A percentile compares a stretch with the other conserved stretches of the same genome.
Evolutionary conservation across 2,329 filamentous ascomycete genomes (phyloP).

Genomic region (Neurospora crassa): DNA sequence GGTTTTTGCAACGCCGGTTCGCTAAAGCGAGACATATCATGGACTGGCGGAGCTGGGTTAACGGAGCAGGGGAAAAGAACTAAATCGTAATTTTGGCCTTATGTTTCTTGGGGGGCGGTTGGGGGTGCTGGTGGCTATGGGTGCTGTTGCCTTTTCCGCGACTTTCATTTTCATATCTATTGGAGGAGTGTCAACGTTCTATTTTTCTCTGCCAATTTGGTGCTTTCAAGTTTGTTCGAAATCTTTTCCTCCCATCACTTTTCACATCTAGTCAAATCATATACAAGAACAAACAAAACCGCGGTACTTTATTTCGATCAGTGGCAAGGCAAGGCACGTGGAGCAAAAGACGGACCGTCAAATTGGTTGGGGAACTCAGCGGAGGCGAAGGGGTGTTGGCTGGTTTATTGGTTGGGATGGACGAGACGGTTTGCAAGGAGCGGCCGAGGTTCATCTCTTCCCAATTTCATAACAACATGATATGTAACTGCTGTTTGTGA

Average conservation of each 20-base stretch:
- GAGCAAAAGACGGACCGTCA: background rate
- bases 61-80: background rate
- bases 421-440: background rate
- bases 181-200: background rate
- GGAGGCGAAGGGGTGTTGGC: background rate
- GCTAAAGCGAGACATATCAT: background rate
- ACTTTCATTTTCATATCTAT: background rate
- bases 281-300: background rate
- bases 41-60: background rate
- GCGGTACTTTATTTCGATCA: background rate
- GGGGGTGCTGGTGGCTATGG: background rate
- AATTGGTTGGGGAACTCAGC: background rate
- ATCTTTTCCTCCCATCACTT: background rate
- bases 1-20: background rate
- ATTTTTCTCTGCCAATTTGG: background rate
- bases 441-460: background rate
- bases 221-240: background rate
- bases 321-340: background rate
- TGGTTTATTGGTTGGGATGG: background rate
- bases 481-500: background rate
- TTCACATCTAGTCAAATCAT: conserved; percentile 1
- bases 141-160: background rate
- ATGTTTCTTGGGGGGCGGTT: background rate
- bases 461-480: background rate
- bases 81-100: background rate